Evolutionary conservation across 768 basidiomycete species (phyloP).

Genomic region (Mycena indigotica): DNA sequence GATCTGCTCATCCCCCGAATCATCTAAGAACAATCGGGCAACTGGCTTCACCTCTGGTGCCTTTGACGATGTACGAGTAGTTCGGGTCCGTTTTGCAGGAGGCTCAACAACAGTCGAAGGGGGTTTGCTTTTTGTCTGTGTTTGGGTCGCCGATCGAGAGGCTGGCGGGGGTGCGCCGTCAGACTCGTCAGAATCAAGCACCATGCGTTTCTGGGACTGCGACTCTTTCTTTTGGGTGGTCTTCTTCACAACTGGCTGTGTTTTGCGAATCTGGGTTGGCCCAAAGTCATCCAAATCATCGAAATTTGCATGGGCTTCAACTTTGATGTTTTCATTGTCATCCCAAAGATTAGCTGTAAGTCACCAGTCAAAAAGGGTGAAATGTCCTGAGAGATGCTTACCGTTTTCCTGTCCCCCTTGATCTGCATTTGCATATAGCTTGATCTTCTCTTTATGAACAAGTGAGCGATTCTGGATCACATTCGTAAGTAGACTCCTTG

Average conservation of each 20-base stretch:
- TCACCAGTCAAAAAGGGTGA: constrained; percentile 30
- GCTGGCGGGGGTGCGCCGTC: constrained; percentile 12
- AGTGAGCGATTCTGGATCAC: background rate
- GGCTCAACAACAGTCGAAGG: constrained; percentile 35
- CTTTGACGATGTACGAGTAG: constrained; percentile 17
- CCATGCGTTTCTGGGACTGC: constrained; percentile 25
- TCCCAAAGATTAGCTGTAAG: constrained; percentile 59
- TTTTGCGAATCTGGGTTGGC: constrained; percentile 23
- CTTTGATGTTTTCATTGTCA: constrained; percentile 21
- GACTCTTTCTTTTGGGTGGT: constrained; percentile 22
- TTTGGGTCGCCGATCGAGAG: constrained; percentile 28
- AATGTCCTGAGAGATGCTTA: too few species aligned
- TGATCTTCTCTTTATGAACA: background rate
- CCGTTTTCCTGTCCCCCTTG: too few species aligned
- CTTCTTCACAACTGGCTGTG: constrained; percentile 16
- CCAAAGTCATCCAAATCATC: constrained; percentile 20
- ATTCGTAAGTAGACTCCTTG: background rate
- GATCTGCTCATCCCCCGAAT: constrained; percentile 32
- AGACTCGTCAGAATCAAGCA: constrained; percentile 46
- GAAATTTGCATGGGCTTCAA: constrained; percentile 22
- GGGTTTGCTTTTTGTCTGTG: constrained; percentile 28
- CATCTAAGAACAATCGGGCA: constrained; percentile 51
- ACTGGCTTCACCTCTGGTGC: constrained; percentile 2
- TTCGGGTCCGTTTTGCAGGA: constrained; percentile 15
- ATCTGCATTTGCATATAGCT: background rate